Evolutionary conservation across 495 filamentous ascomycete genomes (phyloP), one percentile per base, ranked within the genome.

Genomic region (Gamarada debralockiae): DNA sequence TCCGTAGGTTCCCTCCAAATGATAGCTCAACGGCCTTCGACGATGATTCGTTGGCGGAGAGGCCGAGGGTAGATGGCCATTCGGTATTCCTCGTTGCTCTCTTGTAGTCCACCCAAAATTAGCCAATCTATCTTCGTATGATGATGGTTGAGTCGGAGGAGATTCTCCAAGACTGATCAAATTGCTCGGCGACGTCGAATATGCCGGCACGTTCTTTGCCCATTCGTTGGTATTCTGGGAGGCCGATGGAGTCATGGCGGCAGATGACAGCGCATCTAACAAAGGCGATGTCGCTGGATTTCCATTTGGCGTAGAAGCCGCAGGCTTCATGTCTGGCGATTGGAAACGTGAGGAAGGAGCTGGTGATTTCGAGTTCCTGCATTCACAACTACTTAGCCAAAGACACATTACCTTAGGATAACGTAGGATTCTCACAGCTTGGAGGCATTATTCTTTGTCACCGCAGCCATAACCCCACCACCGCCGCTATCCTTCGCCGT

Each of bases 121-220:
- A 0, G 70, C 64, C 25, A 73, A 64, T 15, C 65, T 60, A 47
- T 79, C 76, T 45, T 81, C 75, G 49, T 79, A 79, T 0, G 77
- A 80, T 1, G 77, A 80, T 7, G 74, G 74, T 23, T 70, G 67
- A 14, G 72, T 76, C 2, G 77, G 76, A 34, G 77, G 75, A 0
- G 76, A 78, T 56, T 81, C 78, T 44, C 75, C 74, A 50, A 73
- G 64, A 55, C 75, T 70, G 57, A 71, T 77, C 48, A 81, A 61
- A 56, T 81, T 80, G 33, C 69, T 72, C 4, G 77, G 77, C n/a
- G 78, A 81, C 22, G 70, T 75, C 17, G 74, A 75, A 66, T 75
- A 71, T 24, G 71, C 64, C 17, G 65, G 52, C 4, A 29, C 27
- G 46, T 70, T 71, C 52, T 67, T 69, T 25, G 74, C 67, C 77